These are phyloP conservation scores for Penicillium sp. DNA, from an alignment of 2,329 filamentous ascomycete genomes.

Conservation along the genomic window DNA sequence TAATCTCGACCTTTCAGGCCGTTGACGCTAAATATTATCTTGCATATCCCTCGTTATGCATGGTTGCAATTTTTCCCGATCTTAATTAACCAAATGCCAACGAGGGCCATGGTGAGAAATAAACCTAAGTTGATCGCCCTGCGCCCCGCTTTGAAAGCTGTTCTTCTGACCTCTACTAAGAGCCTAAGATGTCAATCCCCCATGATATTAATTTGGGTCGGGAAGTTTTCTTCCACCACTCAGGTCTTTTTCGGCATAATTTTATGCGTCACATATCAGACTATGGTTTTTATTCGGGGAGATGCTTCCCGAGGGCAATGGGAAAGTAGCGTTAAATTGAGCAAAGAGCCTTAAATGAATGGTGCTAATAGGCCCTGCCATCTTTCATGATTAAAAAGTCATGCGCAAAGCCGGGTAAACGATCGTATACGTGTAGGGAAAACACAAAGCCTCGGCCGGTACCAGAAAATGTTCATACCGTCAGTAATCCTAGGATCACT, in stretches of 20 bases:
- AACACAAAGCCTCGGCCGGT: background rate
- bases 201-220: background rate
- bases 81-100: too few relatives aligned
- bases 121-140: background rate
- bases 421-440: background rate
- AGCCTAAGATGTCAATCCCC: background rate
- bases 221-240: background rate
- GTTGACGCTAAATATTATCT: too few relatives aligned
- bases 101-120: too few relatives aligned
- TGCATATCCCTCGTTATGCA: background rate
- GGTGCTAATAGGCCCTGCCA: background rate
- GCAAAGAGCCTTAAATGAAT: too few relatives aligned
- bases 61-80: background rate
- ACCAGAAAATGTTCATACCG: background rate
- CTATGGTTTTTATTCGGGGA: background rate
- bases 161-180: background rate
- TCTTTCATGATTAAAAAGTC: background rate
- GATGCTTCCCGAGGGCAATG: background rate
- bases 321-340: background rate
- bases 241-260: background rate
- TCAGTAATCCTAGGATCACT: background rate
- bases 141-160: background rate
- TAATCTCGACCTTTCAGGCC: too few relatives aligned
- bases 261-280: background rate
- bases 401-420: background rate